These are phyloP conservation scores for Rhizodiscina lignyota DNA, from an alignment of 495 filamentous ascomycete species.

Conservation along the genomic window DNA sequence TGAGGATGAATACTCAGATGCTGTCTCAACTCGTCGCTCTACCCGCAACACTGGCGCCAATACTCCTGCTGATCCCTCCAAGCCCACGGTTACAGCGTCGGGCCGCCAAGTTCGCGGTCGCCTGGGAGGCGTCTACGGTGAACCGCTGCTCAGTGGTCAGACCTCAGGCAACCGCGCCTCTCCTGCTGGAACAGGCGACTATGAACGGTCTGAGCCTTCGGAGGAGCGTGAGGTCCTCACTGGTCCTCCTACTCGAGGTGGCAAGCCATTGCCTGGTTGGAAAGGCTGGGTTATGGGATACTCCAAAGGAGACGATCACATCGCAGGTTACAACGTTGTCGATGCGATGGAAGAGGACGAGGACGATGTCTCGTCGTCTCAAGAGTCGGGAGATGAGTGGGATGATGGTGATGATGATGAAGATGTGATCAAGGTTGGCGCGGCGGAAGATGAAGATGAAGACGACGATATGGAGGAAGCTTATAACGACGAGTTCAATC, in stretches of 20 bases:
- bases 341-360: constrained; percentile 52
- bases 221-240: constrained; percentile 12
- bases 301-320: constrained; percentile 21
- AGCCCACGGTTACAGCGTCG: constrained; percentile 78
- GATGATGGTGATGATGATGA: constrained; percentile 50
- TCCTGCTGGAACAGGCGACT: constrained; percentile 15
- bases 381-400: constrained; percentile 47
- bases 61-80: constrained; percentile 39
- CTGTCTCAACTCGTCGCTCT: constrained; percentile 50
- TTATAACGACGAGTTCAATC: constrained; percentile 6
- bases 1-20: constrained; percentile 63
- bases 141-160: constrained; percentile 43
- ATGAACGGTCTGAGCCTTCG: constrained; percentile 17
- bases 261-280: constrained; percentile 18
- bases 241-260: constrained; percentile 15
- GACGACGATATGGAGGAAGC: constrained; percentile 1
- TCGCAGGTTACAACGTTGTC: constrained; percentile 32
- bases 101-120: constrained; percentile 71
- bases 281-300: too few relatives aligned
- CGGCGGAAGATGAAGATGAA: constrained; percentile 13
- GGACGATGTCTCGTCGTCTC: constrained; percentile 33
- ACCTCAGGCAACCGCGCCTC: constrained; percentile 10
- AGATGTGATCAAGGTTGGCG: too few relatives aligned
- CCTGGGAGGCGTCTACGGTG: constrained; percentile 63
- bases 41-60: constrained; percentile 54